A percentile compares a stretch with the other conserved stretches of the same genome.
phyloP scores from a whole-genome alignment of 2,329 filamentous ascomycete species.

The Eurotiales sp. region DNA sequence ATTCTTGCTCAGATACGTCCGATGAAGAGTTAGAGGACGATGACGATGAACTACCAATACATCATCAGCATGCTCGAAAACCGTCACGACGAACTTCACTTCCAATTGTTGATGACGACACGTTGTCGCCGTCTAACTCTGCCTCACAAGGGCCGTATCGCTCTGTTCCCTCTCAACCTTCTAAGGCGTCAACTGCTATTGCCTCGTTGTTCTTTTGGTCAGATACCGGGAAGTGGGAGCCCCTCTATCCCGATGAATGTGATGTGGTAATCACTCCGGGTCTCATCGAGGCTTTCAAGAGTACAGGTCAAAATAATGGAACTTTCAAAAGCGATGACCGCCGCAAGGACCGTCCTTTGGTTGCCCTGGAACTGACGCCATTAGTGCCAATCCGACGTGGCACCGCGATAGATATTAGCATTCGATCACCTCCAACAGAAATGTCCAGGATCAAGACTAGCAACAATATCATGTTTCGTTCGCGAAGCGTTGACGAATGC shows the following conservation, averaged over 20 bases:
- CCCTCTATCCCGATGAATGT: slow-evolving; percentile 59
- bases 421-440: slow-evolving; percentile 76
- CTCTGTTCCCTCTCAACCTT: slow-evolving; percentile 45
- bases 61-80: slow-evolving; percentile 36
- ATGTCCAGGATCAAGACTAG: slow-evolving; percentile 67
- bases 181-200: slow-evolving; percentile 53
- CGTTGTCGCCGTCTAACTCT: slow-evolving; percentile 74
- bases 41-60: slow-evolving; percentile 32
- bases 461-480: slow-evolving; percentile 88
- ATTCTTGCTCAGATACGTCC: slow-evolving; percentile 49
- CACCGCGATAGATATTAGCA: slow-evolving; percentile 88
- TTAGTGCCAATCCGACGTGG: slow-evolving; percentile 85
- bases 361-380: slow-evolving; percentile 82
- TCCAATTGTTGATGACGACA: slow-evolving; percentile 50
- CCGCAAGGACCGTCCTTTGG: slow-evolving; percentile 45
- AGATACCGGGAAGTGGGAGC: slow-evolving; percentile 60
- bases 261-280: slow-evolving; percentile 61
- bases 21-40: slow-evolving; percentile 55
- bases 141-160: slow-evolving; percentile 71
- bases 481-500: slow-evolving; percentile 71
- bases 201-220: slow-evolving; percentile 62
- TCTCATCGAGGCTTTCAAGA: slow-evolving; percentile 61
- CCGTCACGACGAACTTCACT: slow-evolving; percentile 35
- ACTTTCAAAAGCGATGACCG: slow-evolving; percentile 16
- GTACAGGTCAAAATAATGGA: slow-evolving; percentile 36